A percentile compares a stretch with the other conserved stretches of the same genome.
phyloP scores from a whole-genome alignment of 306 rosid species.

The Rosa chinensis region DNA sequence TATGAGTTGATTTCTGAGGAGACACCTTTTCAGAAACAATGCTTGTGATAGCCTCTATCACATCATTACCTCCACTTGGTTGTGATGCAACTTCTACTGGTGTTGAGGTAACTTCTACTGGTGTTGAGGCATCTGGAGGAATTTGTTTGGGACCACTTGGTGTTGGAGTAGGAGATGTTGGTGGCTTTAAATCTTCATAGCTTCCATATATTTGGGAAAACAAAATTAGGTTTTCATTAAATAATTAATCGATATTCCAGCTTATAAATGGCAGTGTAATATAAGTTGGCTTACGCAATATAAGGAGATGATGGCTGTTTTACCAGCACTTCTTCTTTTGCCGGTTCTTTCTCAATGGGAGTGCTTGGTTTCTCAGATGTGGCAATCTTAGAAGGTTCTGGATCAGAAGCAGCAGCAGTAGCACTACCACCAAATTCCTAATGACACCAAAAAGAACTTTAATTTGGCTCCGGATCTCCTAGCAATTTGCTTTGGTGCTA shows the following conservation, averaged over 20 bases:
- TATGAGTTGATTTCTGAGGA: not conserved
- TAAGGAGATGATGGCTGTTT: constrained; percentile 65
- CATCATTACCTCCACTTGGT: constrained; percentile 23
- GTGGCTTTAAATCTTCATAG: constrained; percentile 37
- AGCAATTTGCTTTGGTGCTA: not conserved
- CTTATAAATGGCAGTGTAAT: not conserved
- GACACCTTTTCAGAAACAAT: constrained; percentile 25
- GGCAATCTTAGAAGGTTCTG: constrained; percentile 38
- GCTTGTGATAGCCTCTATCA: constrained; percentile 5
- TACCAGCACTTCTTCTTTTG: constrained; percentile 33
- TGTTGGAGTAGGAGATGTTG: constrained; percentile 33
- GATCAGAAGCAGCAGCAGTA: constrained; percentile 24
- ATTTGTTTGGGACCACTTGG: constrained; percentile 40
- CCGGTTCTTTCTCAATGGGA: constrained; percentile 36
- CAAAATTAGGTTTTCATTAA: constrained; percentile 15
- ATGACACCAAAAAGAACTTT: constrained; percentile 18
- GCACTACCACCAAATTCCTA: constrained; percentile 44
- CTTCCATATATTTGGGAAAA: constrained; percentile 14
- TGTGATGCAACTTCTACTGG: constrained; percentile 27
- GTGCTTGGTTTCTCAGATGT: constrained; percentile 36
- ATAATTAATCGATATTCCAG: constrained; percentile 11
- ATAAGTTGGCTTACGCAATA: constrained; percentile 46
- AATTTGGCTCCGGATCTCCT: constrained; percentile 22
- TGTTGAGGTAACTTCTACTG: constrained; percentile 4
- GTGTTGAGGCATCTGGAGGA: constrained; percentile 16